These are phyloP conservation scores for Fusarium cicatricum DNA, from an alignment of 2,329 filamentous ascomycete species.

Conservation along the genomic window DNA sequence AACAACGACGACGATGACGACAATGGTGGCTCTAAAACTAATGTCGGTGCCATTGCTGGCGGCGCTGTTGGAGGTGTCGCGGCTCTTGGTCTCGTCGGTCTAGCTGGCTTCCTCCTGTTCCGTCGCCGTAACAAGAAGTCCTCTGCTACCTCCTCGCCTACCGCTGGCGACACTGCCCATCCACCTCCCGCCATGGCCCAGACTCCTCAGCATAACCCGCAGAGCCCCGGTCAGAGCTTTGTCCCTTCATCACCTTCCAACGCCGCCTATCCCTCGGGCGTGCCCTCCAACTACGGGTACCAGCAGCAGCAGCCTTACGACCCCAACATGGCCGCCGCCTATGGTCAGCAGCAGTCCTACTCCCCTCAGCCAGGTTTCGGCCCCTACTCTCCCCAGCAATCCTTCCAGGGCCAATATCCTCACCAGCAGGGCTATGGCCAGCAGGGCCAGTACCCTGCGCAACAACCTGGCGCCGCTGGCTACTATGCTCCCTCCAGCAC, in stretches of 20 bases:
- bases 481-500: slow-evolving; percentile 32
- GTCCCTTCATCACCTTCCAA: slow-evolving; percentile 35
- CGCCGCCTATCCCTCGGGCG: slow-evolving; percentile 33
- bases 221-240: slow-evolving; percentile 34
- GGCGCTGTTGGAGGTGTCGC: slow-evolving; percentile 57
- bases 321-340: slow-evolving; percentile 26
- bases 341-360: slow-evolving; percentile 23
- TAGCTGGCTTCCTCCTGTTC: slow-evolving; percentile 52
- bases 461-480: slow-evolving; percentile 29
- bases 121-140: slow-evolving; percentile 49
- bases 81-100: slow-evolving; percentile 51
- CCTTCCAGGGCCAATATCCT: slow-evolving; percentile 28
- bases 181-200: slow-evolving; percentile 33
- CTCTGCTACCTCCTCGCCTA: slow-evolving; percentile 27
- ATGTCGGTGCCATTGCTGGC: slow-evolving; percentile 55
- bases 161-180: slow-evolving; percentile 17
- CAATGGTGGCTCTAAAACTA: slow-evolving; percentile 27
- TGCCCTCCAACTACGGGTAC: slow-evolving; percentile 38
- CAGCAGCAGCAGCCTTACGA: slow-evolving; percentile 36
- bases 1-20: slow-evolving; percentile 41
- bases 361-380: slow-evolving; percentile 25
- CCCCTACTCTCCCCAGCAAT: slow-evolving; percentile 23
- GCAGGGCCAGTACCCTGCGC: slow-evolving; percentile 37
- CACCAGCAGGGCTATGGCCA: slow-evolving; percentile 35
- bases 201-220: slow-evolving; percentile 17